Conservation (phyloP, 2,329 filamentous ascomycete genomes). For the Thielaviopsis punctulata region DNA sequence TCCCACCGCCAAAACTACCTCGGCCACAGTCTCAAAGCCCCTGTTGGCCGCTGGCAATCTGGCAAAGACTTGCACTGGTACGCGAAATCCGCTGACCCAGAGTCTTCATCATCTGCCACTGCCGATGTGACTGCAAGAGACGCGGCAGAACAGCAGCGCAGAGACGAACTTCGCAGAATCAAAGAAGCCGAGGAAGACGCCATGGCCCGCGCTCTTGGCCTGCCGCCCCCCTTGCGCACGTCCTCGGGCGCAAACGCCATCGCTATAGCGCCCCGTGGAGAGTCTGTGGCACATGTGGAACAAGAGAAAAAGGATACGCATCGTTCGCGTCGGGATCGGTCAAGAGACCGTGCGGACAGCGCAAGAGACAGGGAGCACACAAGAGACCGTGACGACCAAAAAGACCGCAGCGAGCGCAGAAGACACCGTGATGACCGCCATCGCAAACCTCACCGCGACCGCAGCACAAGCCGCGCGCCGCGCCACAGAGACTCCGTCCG, state of each 20-base stretch:
- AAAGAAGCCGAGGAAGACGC: constrained; percentile 92
- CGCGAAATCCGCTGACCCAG: constrained; percentile 34
- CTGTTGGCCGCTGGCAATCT: constrained; percentile 83
- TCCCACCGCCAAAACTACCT: constrained; percentile 78
- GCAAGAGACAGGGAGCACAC: neutral
- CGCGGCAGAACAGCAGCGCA: constrained; percentile 45
- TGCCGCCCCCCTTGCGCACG: constrained; percentile 49
- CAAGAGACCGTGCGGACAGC: neutral
- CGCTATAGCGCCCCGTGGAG: constrained; percentile 29
- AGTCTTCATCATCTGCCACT: constrained; percentile 24
- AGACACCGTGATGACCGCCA: neutral
- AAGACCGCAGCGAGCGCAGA: neutral
- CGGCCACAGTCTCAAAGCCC: constrained; percentile 80
- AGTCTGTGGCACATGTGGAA: no score
- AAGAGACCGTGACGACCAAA: neutral
- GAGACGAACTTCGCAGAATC: constrained; percentile 62
- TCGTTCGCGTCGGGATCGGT: no score
- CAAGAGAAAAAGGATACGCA: neutral
- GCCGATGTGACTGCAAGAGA: no score
- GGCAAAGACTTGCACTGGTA: constrained; percentile 52
- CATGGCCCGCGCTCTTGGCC: constrained; percentile 62
- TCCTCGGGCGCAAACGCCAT: constrained; percentile 50
- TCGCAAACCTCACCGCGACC: neutral
- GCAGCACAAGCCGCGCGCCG: neutral
- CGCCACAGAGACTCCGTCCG: neutral